phyloP scores from a whole-genome alignment of 108 stramenopile species.

The Nitzschia palea region DNA sequence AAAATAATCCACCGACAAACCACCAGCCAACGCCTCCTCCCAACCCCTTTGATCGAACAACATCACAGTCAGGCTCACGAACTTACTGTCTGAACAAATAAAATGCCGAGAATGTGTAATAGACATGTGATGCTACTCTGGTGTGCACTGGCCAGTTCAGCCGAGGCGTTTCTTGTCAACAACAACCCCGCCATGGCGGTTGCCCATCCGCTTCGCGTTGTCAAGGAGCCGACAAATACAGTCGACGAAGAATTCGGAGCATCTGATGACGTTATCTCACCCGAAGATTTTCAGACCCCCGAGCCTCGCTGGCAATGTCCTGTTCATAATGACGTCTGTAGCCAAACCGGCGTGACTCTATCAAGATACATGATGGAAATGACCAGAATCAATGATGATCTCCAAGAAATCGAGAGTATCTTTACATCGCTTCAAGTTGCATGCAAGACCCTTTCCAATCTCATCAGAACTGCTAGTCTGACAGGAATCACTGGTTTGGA shows the following conservation, averaged over 20 bases:
- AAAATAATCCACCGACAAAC: too few species aligned
- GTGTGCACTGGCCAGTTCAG: too few species aligned
- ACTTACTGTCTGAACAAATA: too few species aligned
- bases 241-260: constrained; percentile 1
- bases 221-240: too few species aligned
- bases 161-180: too few species aligned
- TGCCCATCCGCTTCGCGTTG: too few species aligned
- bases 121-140: too few species aligned
- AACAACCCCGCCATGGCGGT: too few species aligned
- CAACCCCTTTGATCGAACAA: too few species aligned
- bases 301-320: constrained; percentile 22
- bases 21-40: too few species aligned
- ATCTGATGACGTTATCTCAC: not conserved
- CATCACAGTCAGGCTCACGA: too few species aligned
- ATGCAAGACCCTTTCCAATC: constrained; percentile 88
- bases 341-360: constrained; percentile 45
- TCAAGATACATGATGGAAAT: constrained; percentile 48
- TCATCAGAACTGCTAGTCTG: constrained; percentile 40
- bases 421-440: constrained; percentile 74
- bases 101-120: too few species aligned
- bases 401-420: constrained; percentile 58
- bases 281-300: constrained; percentile 13
- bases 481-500: constrained; percentile 40
- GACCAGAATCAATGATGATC: constrained; percentile 34
- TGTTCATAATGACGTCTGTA: constrained; percentile 37